phyloP scores from a whole-genome alignment of 805 yeast species.

The Pachysolen tannophilus region DNA sequence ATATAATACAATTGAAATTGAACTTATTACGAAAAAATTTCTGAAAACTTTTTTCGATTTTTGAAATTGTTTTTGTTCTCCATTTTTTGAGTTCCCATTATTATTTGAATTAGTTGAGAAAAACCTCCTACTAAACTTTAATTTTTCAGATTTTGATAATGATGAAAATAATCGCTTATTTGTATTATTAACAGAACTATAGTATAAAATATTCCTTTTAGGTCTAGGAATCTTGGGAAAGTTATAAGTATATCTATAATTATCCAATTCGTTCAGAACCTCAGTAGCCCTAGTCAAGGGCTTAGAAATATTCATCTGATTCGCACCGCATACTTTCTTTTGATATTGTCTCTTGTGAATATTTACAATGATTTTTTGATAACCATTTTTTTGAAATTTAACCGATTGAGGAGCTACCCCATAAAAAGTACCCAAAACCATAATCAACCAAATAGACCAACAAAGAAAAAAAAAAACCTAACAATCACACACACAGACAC shows the following conservation, averaged over 20 bases:
- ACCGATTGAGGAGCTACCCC: no score
- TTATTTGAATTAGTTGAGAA: conserved; percentile 18
- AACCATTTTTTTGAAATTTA: no score
- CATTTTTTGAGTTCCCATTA: conserved; percentile 7
- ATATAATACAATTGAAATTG: conserved; percentile 42
- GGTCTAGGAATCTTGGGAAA: conserved; percentile 53
- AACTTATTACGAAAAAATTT: conserved; percentile 48
- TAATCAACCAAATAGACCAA: no score
- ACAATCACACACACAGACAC: no score
- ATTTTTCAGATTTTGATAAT: conserved; percentile 11
- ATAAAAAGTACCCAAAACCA: no score
- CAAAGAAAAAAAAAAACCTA: no score
- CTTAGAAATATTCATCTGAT: conserved; percentile 9
- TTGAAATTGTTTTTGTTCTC: conserved; percentile 11
- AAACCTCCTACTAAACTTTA: conserved; percentile 19
- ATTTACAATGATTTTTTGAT: conserved; percentile 2
- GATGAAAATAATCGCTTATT: conserved; percentile 13
- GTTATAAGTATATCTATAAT: conserved; percentile 26
- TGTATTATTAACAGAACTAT: conserved; percentile 31
- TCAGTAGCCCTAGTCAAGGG: conserved; percentile 8
- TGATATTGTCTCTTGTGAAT: conserved; percentile 9
- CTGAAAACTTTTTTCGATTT: conserved; percentile 31
- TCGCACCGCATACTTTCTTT: conserved; percentile 6
- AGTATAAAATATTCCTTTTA: conserved; percentile 43
- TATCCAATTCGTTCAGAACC: conserved; percentile 7